A percentile compares a stretch with the other conserved stretches of the same genome.
These are phyloP conservation scores for Diplodia mutila DNA, from an alignment of 2,329 filamentous ascomycete species.

Conservation along the genomic window DNA sequence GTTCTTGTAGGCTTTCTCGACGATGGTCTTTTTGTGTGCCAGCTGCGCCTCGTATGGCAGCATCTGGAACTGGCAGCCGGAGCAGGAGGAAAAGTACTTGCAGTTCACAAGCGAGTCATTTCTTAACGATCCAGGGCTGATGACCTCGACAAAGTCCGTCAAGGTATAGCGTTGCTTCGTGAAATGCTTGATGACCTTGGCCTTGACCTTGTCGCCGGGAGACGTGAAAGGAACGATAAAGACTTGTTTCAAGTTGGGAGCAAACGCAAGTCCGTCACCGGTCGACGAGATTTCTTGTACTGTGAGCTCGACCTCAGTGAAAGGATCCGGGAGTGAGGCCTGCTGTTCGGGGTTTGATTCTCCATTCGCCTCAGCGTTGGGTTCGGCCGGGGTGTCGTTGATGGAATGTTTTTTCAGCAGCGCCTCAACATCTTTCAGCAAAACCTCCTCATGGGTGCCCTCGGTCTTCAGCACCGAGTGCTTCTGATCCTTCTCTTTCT, in stretches of 20 bases:
- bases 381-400: constrained; percentile 28
- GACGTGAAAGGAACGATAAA: constrained; percentile 88
- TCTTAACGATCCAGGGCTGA: constrained; percentile 72
- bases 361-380: constrained; percentile 25
- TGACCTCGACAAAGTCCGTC: constrained; percentile 80
- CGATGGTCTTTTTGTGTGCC: constrained; percentile 77
- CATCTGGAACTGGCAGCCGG: constrained; percentile 98
- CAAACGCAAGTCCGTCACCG: constrained; percentile 83
- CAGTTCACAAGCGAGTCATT: constrained; percentile 79
- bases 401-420: constrained; percentile 44
- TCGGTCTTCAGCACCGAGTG: constrained; percentile 45
- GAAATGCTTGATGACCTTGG: constrained; percentile 78
- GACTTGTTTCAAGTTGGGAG: constrained; percentile 67
- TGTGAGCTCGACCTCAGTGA: constrained; percentile 68
- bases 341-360: background rate
- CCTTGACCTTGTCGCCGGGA: constrained; percentile 79
- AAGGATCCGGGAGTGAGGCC: constrained; percentile 21
- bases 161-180: constrained; percentile 68
- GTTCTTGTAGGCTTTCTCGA: constrained; percentile 89
- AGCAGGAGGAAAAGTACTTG: constrained; percentile 84
- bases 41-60: constrained; percentile 87
- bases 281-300: constrained; percentile 84
- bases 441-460: constrained; percentile 54
- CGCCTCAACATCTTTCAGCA: constrained; percentile 50
- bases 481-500: constrained; percentile 44